These are phyloP conservation scores for Alternaria panax DNA, from an alignment of 2,329 filamentous ascomycete genomes.

Conservation along the genomic window DNA sequence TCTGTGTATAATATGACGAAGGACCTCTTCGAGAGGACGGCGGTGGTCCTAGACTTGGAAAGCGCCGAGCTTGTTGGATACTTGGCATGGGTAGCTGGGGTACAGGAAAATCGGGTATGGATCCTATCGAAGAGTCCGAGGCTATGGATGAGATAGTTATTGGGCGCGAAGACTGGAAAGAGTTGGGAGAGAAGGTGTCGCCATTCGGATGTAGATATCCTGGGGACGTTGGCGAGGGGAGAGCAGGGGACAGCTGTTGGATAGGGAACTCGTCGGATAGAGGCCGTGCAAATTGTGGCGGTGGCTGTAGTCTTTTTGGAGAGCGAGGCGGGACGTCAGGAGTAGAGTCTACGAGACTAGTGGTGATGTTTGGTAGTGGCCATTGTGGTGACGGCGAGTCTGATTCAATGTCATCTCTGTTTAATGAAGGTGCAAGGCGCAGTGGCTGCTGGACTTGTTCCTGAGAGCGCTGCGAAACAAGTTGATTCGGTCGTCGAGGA, in stretches of 20 bases:
- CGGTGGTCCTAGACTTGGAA: slow-evolving; percentile 57
- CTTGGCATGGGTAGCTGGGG: slow-evolving; percentile 44
- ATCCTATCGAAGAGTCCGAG: slow-evolving; percentile 52
- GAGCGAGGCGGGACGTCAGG: slow-evolving; percentile 32
- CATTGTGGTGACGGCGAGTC: slow-evolving; percentile 53
- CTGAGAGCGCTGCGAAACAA: slow-evolving; percentile 37
- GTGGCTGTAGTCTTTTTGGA: slow-evolving; percentile 49
- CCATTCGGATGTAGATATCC: slow-evolving; percentile 40
- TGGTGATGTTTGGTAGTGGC: slow-evolving; percentile 53
- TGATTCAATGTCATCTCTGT: slow-evolving; percentile 20
- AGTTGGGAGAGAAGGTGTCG: slow-evolving; percentile 44
- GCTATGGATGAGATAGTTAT: slow-evolving; percentile 49
- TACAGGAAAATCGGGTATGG: slow-evolving; percentile 53
- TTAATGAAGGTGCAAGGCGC: slow-evolving; percentile 25
- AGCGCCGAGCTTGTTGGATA: slow-evolving; percentile 48
- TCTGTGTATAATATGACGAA: slow-evolving; percentile 58
- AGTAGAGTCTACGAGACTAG: slow-evolving; percentile 33
- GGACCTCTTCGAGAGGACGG: slow-evolving; percentile 58
- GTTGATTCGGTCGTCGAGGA: slow-evolving; percentile 46
- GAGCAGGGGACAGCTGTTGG: slow-evolving; percentile 38
- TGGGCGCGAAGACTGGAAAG: slow-evolving; percentile 41
- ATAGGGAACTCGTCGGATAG: slow-evolving; percentile 44
- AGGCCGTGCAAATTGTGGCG: slow-evolving; percentile 53
- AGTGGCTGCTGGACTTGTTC: slow-evolving; percentile 20
- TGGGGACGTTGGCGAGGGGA: slow-evolving; percentile 29